Base-by-base conservation (phyloP, 2,329 filamentous ascomycete genomes). In the Fusarium siculi region DNA sequence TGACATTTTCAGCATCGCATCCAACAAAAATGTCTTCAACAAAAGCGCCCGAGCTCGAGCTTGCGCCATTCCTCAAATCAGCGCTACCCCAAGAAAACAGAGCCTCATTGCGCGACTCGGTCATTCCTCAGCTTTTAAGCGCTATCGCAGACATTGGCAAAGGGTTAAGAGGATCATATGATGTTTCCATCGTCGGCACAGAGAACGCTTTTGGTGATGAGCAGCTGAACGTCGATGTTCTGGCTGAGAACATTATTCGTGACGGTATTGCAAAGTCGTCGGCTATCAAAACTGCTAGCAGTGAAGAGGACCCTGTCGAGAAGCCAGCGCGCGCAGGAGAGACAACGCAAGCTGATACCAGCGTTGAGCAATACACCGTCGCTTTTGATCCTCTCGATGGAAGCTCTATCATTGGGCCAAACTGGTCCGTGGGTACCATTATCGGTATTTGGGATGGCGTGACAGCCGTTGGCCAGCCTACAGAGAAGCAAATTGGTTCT, bases 331-430 rank as follows among this genome's bases (percentile, higher is more conserved):
- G 58, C 4, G 46, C 56, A 19, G 66, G 66, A 15, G 68, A 42
- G 68, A 54, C 18, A 4, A 43, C n/a, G 3, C 28, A 64, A 6
- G 37, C 58, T 12, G 23, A 56, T 19, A 36, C 18, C 23, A 54
- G 58, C 15, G 28, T 34, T 11, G 86, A 90, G 73, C 76, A 81
- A 34, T 91, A 91, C 79, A 87, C 89, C 0, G 80, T 91, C 14
- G 89, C 88, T 1, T 92, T 91, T 73, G 90, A 92, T 73, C 90
- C 90, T 0, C 84, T 92, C 0, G 90, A 92, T 72, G 90, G 90
- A 16, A 89, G 87, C 78, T 91, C 87, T 69, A 89, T 90, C 74
- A 88, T 90, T 47, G 86, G 83, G 1, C 83, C 88, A 3, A 89
- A 89, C 76, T 90, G 87, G 87, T 84, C 86, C 2, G 88, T 90